Evolutionary conservation across 1,139 yeast species (phyloP), one percentile per base, ranked within the genome.

Genomic region (Protomyces macrosporus): DNA sequence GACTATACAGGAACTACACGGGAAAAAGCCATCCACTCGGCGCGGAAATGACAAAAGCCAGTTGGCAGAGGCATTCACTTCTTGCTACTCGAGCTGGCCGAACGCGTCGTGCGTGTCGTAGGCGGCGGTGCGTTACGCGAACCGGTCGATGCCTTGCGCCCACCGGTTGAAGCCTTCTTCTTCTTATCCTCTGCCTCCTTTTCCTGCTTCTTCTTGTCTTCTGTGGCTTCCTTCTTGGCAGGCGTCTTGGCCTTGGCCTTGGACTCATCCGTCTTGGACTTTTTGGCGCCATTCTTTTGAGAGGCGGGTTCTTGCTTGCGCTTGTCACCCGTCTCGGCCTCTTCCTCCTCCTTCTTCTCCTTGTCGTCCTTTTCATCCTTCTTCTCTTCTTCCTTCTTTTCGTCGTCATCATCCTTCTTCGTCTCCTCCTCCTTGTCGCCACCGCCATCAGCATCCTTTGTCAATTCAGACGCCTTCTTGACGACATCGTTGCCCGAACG

Each of bases 401-500:
- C 45, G 16, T 56, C 37, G 48, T 45, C 53, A 33, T 6, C n/a
- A 9, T 23, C 23, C 32, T 56, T 16, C 53, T 55, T 45, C 40
- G 45, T 42, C 4, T 52, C 59, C 9, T 50, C 45, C 52, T 45
- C 48, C 23, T 36, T 39, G 9, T 37, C 10, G 12, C 30, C 40
- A 40, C 61, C 61, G 34, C 61, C 61, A 23, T 52, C 56, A 16
- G 55, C 62, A 40, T 58, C 62, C 56, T 58, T 58, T 7, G 62
- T 58, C 48, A 58, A 42, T 52, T 58, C 62, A 6, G 62, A 58
- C 10, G 45, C 56, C 45, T 58, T 58, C 56, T 58, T 58, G 39
- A 58, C 62, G 36, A 58, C 62, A 42, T 58, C 62, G n/a, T 58
- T 58, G 14, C 62, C 62, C 16, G 56, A 51, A 3, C 62, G 62